phyloP scores from a whole-genome alignment of 805 yeast species.

The Jamesozyma jinghongensis region DNA sequence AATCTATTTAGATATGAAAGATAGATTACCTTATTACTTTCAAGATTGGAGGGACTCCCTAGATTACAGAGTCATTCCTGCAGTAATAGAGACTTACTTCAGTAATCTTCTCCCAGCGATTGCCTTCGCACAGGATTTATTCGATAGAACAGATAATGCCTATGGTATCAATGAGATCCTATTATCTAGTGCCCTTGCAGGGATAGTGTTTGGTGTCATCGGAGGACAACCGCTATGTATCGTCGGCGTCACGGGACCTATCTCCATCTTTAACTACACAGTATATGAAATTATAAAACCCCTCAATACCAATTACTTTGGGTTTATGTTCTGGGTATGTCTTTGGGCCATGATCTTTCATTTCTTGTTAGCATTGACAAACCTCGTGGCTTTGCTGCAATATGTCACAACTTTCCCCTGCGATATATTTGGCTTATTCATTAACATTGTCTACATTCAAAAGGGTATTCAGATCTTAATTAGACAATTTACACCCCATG shows the following conservation, averaged over 20 bases:
- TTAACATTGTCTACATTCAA: conserved; percentile 77
- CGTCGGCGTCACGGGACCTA: conserved; percentile 97
- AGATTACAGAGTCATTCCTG: conserved; percentile 81
- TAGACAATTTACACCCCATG: conserved; percentile 47
- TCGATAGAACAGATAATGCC: conserved; percentile 75
- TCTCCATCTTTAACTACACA: conserved; percentile 84
- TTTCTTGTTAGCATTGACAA: conserved; percentile 57
- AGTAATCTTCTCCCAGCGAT: conserved; percentile 87
- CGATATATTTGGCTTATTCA: conserved; percentile 88
- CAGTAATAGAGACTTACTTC: conserved; percentile 75
- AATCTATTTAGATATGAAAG: conserved; percentile 30
- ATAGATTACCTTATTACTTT: conserved; percentile 49
- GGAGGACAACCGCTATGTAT: conserved; percentile 90
- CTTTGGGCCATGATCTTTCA: conserved; percentile 87
- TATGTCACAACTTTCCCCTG: conserved; percentile 77
- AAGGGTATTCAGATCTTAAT: conserved; percentile 80
- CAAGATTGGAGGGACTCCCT: conserved; percentile 79
- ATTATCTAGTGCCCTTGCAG: conserved; percentile 77
- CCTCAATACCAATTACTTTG: conserved; percentile 50
- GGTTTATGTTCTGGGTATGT: conserved; percentile 93
- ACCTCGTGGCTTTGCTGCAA: conserved; percentile 56
- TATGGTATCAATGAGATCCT: conserved; percentile 91
- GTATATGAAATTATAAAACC: conserved; percentile 38
- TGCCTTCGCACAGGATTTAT: conserved; percentile 96
- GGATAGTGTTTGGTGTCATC: conserved; percentile 75